These are phyloP conservation scores for Dioszegia aurantiaca DNA, from an alignment of 768 basidiomycete species.

Conservation along the genomic window DNA sequence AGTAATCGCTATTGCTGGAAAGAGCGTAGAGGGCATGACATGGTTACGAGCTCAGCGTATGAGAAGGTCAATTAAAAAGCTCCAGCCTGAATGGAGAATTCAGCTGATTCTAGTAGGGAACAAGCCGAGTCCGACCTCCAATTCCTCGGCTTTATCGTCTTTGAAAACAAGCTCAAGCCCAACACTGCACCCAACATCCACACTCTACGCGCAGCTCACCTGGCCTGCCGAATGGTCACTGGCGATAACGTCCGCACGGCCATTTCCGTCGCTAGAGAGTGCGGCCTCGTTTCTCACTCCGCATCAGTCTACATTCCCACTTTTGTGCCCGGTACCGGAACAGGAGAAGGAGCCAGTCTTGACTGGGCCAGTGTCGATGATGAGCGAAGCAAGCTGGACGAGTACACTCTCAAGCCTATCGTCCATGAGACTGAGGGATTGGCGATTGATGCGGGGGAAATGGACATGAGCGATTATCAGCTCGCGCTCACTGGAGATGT, in stretches of 20 bases:
- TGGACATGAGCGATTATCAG: conserved; percentile 80
- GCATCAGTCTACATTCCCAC: conserved; percentile 82
- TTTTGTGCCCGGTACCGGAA: conserved; percentile 67
- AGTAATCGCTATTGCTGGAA: conserved; percentile 96
- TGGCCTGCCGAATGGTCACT: conserved; percentile 96
- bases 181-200: conserved; percentile 88
- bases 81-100: not conserved
- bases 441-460: conserved; percentile 64
- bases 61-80: conserved; percentile 66
- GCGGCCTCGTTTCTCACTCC: conserved; percentile 78
- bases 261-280: conserved; percentile 93
- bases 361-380: conserved; percentile 95
- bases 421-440: conserved; percentile 62
- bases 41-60: conserved; percentile 97
- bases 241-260: conserved; percentile 97
- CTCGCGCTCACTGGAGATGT: conserved; percentile 91
- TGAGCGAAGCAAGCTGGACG: conserved; percentile 73
- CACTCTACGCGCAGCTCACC: conserved; percentile 78
- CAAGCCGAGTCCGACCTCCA: conserved; percentile 85
- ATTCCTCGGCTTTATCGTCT: conserved; percentile 93
- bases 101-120: conserved; percentile 60
- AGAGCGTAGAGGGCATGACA: conserved; percentile 84
- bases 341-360: conserved; percentile 59
- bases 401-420: conserved; percentile 79
- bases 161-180: conserved; percentile 94